These are phyloP conservation scores for Papiliotrema nemorosa DNA, from an alignment of 1,284 basidiomycete species.

Conservation along the genomic window DNA sequence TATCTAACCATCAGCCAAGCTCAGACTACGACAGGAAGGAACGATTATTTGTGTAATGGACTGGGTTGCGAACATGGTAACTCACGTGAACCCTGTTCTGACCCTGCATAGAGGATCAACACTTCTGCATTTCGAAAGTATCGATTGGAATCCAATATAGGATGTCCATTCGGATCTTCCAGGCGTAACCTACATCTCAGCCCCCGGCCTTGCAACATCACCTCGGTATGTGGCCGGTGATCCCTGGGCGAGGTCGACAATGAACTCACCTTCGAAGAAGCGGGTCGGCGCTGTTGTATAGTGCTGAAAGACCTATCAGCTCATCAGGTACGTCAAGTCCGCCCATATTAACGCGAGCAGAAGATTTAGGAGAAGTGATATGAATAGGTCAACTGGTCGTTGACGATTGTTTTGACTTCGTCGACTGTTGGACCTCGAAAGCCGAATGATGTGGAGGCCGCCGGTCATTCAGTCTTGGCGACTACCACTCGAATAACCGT, in stretches of 20 bases:
- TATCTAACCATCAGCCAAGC: conserved; percentile 17
- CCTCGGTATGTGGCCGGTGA: too few species aligned
- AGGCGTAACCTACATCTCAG: conserved; percentile 38
- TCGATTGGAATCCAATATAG: conserved; percentile 37
- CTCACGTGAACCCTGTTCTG: conserved; percentile 39
- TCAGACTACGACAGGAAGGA: too few species aligned
- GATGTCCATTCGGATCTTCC: conserved; percentile 38
- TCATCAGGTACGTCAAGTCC: conserved; percentile 30
- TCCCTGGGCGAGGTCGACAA: too few species aligned
- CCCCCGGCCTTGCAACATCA: neutral
- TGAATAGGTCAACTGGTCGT: too few species aligned
- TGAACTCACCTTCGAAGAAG: conserved; percentile 39
- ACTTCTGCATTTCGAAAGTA: conserved; percentile 43
- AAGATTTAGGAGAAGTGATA: neutral
- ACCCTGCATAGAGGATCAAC: conserved; percentile 47
- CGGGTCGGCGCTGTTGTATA: conserved; percentile 45
- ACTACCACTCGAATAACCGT: too few species aligned
- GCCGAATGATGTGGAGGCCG: too few species aligned
- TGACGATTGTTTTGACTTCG: neutral
- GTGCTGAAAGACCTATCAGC: conserved; percentile 36
- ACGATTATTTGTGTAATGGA: too few species aligned
- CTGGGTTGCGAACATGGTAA: too few species aligned
- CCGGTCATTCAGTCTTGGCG: too few species aligned
- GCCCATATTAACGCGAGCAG: conserved; percentile 1
- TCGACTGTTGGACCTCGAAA: neutral